These are phyloP conservation scores for Aspergillus sparsus DNA, from an alignment of 495 filamentous ascomycete genomes.

Conservation along the genomic window DNA sequence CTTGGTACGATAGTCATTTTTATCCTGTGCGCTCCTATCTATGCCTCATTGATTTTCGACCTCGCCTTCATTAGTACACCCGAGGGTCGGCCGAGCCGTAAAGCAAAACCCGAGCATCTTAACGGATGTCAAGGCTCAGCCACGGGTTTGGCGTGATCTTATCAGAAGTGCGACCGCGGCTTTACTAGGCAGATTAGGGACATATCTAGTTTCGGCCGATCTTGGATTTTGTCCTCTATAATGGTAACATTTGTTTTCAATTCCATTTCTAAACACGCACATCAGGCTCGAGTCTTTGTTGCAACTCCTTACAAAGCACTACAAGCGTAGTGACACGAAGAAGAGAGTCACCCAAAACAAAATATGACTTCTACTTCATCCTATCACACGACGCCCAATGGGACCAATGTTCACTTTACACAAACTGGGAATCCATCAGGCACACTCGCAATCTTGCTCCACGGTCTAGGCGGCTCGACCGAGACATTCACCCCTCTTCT, in stretches of 20 bases:
- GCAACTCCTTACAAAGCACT: not conserved
- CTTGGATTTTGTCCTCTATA: not conserved
- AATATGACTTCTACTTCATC: not conserved
- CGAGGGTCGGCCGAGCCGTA: not conserved
- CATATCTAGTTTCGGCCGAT: not conserved
- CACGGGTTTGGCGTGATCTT: no score
- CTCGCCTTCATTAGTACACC: not conserved
- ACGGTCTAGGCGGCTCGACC: slow-evolving; percentile 12
- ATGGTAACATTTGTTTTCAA: not conserved
- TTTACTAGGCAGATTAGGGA: not conserved
- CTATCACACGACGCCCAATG: slow-evolving; percentile 8
- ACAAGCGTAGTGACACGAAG: not conserved
- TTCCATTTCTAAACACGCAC: not conserved
- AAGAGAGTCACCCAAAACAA: not conserved
- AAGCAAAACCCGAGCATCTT: not conserved
- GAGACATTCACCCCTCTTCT: slow-evolving; percentile 10
- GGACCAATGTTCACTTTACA: slow-evolving; percentile 11
- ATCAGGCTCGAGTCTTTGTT: not conserved
- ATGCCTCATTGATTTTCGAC: not conserved
- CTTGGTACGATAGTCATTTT: not conserved
- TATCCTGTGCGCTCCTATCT: not conserved
- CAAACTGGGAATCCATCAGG: slow-evolving; percentile 9
- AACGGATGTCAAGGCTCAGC: not conserved
- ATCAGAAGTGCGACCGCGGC: no score
- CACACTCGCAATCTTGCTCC: slow-evolving; percentile 1